Evolutionary conservation across 495 filamentous ascomycete genomes (phyloP), one percentile per base, ranked within the genome.

Genomic region (Trichoderma asperelloides): DNA sequence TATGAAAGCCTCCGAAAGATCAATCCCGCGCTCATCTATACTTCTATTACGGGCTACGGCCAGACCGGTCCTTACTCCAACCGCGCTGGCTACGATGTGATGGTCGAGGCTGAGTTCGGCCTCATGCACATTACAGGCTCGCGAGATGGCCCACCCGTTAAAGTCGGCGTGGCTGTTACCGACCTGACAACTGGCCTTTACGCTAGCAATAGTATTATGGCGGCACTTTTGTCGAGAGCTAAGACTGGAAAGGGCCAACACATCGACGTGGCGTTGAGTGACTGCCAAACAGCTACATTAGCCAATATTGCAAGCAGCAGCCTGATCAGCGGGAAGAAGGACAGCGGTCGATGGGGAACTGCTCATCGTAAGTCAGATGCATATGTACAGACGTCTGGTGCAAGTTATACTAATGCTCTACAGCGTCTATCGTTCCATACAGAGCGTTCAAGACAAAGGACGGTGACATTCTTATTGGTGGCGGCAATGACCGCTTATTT

Each of bases 31-130:
- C 77, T 92, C n/a, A 86, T 88, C 55, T 88, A 88, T 67, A 85
- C 86, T 11, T 86, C 84, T 37, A 87, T 88, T 47, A 88, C 86
- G 0, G 86, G 86, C 16, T 87, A 86, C 67, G 95, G 95, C 3
- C 95, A 98, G 75, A 96, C 91, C 2, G 95, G 95, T 0, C 96
- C 96, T 0, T 97, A 96, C 76, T 88, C 88, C 21, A 85, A 87
- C 62, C 85, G 96, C 8, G 92, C 95, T 11, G 95, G 95, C 13
- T 98, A 98, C 80, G 95, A 98, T 77, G 96, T 98, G 67, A 98
- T 98, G 93, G 96, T 98, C 0, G 95, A 98, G 77, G 96, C 94
- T 51, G 95, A 98, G 76, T 92, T 98, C 81, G 95, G 95, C 6
- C 74, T 98, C 66, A 98, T 98, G 95, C 96, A 98, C 74, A 98